Percentiles rank a stretch among this genome's conserved stretches.
These are phyloP conservation scores for Colletotrichum camelliae DNA, from an alignment of 2,329 filamentous ascomycete genomes.

Conservation along the genomic window DNA sequence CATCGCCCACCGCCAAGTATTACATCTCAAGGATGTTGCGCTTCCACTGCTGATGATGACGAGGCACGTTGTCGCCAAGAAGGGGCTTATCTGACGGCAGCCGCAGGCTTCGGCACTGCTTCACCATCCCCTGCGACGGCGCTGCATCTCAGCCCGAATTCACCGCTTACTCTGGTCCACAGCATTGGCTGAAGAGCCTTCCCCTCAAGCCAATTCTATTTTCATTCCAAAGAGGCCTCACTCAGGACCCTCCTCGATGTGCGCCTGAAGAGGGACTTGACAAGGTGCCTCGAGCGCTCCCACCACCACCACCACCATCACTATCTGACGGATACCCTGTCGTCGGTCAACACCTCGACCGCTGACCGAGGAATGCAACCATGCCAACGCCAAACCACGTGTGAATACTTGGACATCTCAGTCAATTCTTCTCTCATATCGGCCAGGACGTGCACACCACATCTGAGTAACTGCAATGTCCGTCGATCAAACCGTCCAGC, in stretches of 20 bases:
- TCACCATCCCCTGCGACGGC: background rate
- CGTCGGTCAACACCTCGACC: background rate
- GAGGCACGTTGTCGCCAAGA: conserved; percentile 9
- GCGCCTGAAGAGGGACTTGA: background rate
- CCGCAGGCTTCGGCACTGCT: conserved; percentile 17
- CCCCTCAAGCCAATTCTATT: background rate
- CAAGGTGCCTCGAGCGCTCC: background rate
- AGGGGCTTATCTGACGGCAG: conserved; percentile 13
- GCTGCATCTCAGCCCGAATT: conserved; percentile 11
- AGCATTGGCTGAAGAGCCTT: background rate
- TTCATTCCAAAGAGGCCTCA: background rate
- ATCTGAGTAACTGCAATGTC: background rate
- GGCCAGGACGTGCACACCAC: background rate
- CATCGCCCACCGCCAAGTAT: background rate
- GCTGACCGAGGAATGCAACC: conserved; percentile 8
- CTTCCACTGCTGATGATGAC: background rate
- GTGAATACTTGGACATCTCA: background rate
- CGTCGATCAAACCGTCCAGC: conserved; percentile 1
- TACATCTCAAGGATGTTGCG: background rate
- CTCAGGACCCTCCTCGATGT: background rate
- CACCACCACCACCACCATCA: background rate
- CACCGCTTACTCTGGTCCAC: background rate
- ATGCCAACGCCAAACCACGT: background rate
- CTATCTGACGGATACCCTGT: background rate
- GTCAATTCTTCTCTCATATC: background rate